Conservation (phyloP, 2,329 filamentous ascomycete species). For the Lachnellula occidentalis region DNA sequence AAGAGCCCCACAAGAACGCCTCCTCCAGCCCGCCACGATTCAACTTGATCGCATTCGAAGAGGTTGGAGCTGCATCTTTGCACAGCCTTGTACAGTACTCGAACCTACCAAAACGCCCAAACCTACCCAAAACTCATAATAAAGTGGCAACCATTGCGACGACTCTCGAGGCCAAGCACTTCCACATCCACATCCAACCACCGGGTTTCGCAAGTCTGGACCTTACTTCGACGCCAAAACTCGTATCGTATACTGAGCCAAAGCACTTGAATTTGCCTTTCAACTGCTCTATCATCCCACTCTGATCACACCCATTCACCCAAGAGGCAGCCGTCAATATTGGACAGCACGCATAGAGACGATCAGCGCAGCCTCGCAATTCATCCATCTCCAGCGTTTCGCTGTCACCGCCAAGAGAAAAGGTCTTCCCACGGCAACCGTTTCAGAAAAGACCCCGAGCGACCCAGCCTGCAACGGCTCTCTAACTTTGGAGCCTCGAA, state of each 20-base stretch:
- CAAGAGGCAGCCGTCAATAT: not conserved
- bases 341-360: not conserved
- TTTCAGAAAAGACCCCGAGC: constrained; percentile 13
- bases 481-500: constrained; percentile 1
- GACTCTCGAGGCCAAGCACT: not conserved
- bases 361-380: not conserved
- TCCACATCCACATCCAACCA: too few relatives aligned
- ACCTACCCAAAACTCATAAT: not conserved
- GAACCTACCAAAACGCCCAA: too few relatives aligned
- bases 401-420: constrained; percentile 2
- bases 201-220: not conserved
- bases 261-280: not conserved
- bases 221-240: not conserved
- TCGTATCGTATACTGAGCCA: not conserved
- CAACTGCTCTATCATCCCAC: not conserved
- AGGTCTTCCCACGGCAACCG: constrained; percentile 21
- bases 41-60: not conserved
- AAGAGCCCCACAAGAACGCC: not conserved
- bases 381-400: constrained; percentile 1
- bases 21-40: not conserved
- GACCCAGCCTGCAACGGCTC: constrained; percentile 8
- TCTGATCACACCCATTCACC: not conserved
- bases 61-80: not conserved
- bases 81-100: not conserved
- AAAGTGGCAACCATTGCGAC: not conserved